Conservation (phyloP, 495 filamentous ascomycete genomes). For the Polyplosphaeria fusca region DNA sequence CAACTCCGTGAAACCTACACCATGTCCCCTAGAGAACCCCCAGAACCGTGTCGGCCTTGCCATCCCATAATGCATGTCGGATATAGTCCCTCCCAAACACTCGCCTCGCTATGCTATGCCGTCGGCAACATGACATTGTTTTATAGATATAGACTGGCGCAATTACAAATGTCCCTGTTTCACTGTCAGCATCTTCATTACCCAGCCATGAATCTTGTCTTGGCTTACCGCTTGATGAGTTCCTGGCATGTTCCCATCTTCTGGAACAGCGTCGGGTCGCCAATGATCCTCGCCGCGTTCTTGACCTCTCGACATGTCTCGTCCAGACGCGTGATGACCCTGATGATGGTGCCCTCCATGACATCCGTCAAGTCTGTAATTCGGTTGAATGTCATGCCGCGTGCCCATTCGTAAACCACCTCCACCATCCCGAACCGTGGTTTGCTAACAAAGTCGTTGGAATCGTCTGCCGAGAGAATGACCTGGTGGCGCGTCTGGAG, state of each 20-base stretch:
- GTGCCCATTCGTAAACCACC: constrained; percentile 97
- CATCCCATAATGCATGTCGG: background rate
- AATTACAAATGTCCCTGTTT: constrained; percentile 34
- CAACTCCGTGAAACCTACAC: too few species aligned
- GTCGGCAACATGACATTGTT: background rate
- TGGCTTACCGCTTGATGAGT: constrained; percentile 80
- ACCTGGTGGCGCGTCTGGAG: constrained; percentile 87
- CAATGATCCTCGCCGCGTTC: constrained; percentile 92
- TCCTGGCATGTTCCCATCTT: constrained; percentile 98
- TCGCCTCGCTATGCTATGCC: background rate
- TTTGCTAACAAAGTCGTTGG: constrained; percentile 82
- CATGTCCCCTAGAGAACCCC: too few species aligned
- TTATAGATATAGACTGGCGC: constrained; percentile 32
- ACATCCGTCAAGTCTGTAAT: constrained; percentile 97
- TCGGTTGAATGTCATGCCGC: constrained; percentile 95
- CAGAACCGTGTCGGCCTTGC: background rate
- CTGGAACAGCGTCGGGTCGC: constrained; percentile 85
- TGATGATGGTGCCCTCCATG: constrained; percentile 92
- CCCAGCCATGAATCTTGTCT: constrained; percentile 45
- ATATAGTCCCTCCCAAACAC: background rate
- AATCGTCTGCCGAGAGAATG: constrained; percentile 80
- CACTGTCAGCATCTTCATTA: constrained; percentile 19
- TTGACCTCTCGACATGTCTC: constrained; percentile 97
- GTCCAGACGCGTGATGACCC: constrained; percentile 86
- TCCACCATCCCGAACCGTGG: constrained; percentile 92